Conservation (phyloP, 1,284 basidiomycete genomes). For the Lentinus polychrous region DNA sequence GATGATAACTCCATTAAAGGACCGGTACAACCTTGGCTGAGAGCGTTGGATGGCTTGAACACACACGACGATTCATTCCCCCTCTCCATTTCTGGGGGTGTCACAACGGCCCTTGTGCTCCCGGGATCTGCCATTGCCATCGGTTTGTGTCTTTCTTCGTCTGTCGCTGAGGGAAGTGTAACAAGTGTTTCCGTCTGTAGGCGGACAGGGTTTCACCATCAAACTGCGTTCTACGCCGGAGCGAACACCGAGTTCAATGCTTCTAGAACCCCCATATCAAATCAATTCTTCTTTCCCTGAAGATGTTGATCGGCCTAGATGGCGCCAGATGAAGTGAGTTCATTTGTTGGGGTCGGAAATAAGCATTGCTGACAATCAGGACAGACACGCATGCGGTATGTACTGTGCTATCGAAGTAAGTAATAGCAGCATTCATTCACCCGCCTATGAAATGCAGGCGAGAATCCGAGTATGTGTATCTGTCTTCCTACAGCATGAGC, state of each 20-base stretch:
- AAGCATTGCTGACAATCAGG: neutral
- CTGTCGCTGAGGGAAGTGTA: neutral
- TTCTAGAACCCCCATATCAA: conserved; percentile 38
- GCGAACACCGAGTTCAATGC: conserved; percentile 36
- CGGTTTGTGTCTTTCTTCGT: conserved; percentile 25
- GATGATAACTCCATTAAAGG: conserved; percentile 37
- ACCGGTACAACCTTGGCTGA: conserved; percentile 42
- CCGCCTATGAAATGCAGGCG: conserved; percentile 16
- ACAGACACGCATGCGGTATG: conserved; percentile 33
- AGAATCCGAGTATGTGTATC: conserved; percentile 26
- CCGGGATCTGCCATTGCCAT: conserved; percentile 54
- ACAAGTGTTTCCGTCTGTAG: conserved; percentile 12
- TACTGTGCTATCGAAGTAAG: neutral
- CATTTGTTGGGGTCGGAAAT: neutral
- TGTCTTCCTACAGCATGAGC: neutral
- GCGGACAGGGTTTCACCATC: conserved; percentile 43
- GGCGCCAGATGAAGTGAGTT: conserved; percentile 40
- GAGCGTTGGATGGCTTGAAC: conserved; percentile 44
- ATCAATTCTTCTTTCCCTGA: conserved; percentile 27
- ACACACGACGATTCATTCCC: conserved; percentile 42
- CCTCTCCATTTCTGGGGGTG: conserved; percentile 50
- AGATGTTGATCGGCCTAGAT: conserved; percentile 24
- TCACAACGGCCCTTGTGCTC: conserved; percentile 64
- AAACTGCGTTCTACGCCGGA: conserved; percentile 43
- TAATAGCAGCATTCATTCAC: neutral